Evolutionary conservation across 371 early-diverging fungal genomes (phyloP), one percentile per base, ranked within the genome.

Genomic region (Zancudomyces culisetae): DNA sequence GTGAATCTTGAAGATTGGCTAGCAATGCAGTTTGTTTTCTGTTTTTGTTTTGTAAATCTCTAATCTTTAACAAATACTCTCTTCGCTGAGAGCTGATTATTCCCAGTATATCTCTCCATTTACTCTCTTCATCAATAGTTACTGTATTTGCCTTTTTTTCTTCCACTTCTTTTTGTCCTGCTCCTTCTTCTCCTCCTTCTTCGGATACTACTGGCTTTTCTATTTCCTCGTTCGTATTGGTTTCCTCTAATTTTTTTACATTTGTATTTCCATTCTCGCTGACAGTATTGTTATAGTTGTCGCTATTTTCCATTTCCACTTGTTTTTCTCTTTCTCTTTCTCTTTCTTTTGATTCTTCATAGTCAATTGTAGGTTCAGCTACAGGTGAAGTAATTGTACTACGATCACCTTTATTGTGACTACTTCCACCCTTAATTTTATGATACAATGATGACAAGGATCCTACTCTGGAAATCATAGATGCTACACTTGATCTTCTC

Each of bases 1-100:
- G 23, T 20, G 51, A 48, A n/a, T 55, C 56, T 23, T 60, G 56
- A 43, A 63, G 45, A 45, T 50, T 21, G 10, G 47, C 35, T 3
- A 43, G 22, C 28, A 20, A 29, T 27, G 29, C 1, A 1, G 52
- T 3, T 47, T 50, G 42, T 41, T 41, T 42, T 28, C 52, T 42
- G 21, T 18, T 19, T 27, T 27, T 48, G 24, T 48, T 27, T 4
- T 27, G 27, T 4, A 48, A 29, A 10, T 48, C 48, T 4, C 26
- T 29, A 20, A 26, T 27, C 24, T 27, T n/a, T 23, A 26, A n/a
- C 3, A 48, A 23, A 48, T 29, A 24, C n/a, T 48, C 48, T 48
- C 26, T 26, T 29, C 48, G n/a, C n/a, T 48, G 48, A 8, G 24
- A 13, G 24, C 27, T n/a, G 6, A 48, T 26, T 48, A 48, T 26